A percentile compares a stretch with the other conserved stretches of the same genome.
Conservation (phyloP, 1,284 basidiomycete genomes). For the Cryptococcus maquisensis region DNA sequence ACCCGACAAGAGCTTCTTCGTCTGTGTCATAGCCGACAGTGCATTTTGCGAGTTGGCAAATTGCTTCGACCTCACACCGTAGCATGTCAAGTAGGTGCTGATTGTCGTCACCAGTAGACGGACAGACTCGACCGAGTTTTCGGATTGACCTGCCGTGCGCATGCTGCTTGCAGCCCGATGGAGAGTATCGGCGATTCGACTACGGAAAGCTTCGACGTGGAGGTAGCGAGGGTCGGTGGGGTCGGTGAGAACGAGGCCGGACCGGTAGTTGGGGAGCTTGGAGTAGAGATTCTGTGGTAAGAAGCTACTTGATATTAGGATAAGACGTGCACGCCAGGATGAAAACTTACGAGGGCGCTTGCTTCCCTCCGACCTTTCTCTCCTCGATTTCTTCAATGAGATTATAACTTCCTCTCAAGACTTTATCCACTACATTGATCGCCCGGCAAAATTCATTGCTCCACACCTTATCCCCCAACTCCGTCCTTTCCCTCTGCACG, state of each 20-base stretch:
- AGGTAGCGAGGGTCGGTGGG: constrained; percentile 71
- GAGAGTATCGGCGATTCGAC: constrained; percentile 66
- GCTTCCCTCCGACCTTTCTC: constrained; percentile 36
- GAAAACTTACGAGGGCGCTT: constrained; percentile 26
- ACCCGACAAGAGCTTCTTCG: constrained; percentile 41
- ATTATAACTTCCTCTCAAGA: constrained; percentile 31
- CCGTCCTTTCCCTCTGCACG: constrained; percentile 52
- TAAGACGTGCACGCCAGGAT: neutral
- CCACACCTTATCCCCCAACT: constrained; percentile 59
- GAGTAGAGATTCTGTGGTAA: constrained; percentile 60
- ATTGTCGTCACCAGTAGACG: constrained; percentile 52
- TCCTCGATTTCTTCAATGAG: constrained; percentile 42
- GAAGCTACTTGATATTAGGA: constrained; percentile 47
- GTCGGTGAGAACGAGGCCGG: constrained; percentile 72
- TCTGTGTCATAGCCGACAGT: constrained; percentile 29
- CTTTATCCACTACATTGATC: constrained; percentile 44
- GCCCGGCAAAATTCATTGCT: constrained; percentile 93
- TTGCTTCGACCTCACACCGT: constrained; percentile 44
- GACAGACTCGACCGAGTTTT: constrained; percentile 91
- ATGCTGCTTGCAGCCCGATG: constrained; percentile 67
- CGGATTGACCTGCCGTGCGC: constrained; percentile 64
- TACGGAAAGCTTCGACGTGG: constrained; percentile 59
- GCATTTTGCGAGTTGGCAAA: constrained; percentile 34
- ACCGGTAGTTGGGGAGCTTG: constrained; percentile 60
- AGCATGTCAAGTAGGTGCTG: constrained; percentile 40